A percentile compares a stretch with the other conserved stretches of the same genome.
Evolutionary conservation across 78 protist species (phyloP).

Genomic region (Dictyostelium intermedium): DNA sequence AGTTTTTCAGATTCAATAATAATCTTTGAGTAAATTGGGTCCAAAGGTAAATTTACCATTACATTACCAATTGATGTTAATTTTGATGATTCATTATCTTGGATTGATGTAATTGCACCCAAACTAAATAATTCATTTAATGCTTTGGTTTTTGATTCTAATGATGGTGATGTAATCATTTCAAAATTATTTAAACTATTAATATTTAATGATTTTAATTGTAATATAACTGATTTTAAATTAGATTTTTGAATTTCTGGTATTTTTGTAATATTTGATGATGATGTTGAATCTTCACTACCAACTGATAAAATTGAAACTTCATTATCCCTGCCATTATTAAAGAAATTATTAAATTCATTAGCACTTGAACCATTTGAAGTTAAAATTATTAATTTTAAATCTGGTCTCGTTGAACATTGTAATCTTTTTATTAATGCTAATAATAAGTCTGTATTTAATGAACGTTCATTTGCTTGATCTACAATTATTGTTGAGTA

Average conservation of each 20-base stretch:
- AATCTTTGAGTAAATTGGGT: slow-evolving; percentile 70
- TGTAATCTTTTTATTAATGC: slow-evolving; percentile 84
- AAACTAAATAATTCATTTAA: slow-evolving; percentile 14
- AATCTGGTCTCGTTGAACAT: slow-evolving; percentile 56
- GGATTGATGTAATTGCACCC: slow-evolving; percentile 54
- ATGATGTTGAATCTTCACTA: slow-evolving; percentile 45
- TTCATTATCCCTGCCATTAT: slow-evolving; percentile 80
- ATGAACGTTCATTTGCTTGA: slow-evolving; percentile 96
- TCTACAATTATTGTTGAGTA: slow-evolving; percentile 94
- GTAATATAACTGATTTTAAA: slow-evolving; percentile 82
- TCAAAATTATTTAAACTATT: slow-evolving; percentile 85
- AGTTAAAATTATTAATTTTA: slow-evolving; percentile 86
- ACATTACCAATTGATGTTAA: slow-evolving; percentile 82
- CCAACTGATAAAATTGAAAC: slow-evolving; percentile 89
- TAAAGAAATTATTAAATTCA: slow-evolving; percentile 74
- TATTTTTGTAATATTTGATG: slow-evolving; percentile 83
- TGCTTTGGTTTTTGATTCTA: slow-evolving; percentile 44
- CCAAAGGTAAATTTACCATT: slow-evolving; percentile 90
- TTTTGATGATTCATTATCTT: slow-evolving; percentile 49
- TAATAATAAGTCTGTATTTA: slow-evolving; percentile 82
- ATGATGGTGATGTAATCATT: slow-evolving; percentile 92
- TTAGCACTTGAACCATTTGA: slow-evolving; percentile 94
- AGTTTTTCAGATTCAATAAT: slow-evolving; percentile 74
- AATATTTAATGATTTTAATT: slow-evolving; percentile 89
- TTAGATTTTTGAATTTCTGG: slow-evolving; percentile 92